Base-by-base conservation (phyloP, 1,139 yeast species). In the Yueomyces sp. region DNA sequence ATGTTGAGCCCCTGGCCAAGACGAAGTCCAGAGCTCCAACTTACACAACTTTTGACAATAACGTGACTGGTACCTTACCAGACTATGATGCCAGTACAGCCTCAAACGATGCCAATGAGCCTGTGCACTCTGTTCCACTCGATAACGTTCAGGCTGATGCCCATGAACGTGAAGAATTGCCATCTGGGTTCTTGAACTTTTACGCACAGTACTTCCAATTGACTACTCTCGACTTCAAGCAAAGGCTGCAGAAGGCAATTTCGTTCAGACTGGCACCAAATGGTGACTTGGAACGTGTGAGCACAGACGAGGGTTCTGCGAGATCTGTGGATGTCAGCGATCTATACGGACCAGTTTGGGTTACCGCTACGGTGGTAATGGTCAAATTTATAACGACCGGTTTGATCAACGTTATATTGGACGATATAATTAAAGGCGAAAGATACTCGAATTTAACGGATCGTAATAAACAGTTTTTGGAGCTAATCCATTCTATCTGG, bases 311-410 rank as follows among this genome's bases (percentile, higher is more conserved):
- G 26, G 35, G 31, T 34, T 3, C 28, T 11, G 39, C 31, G 5
- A 28, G 34, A 32, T 28, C 35, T 34, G 38, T 32, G 6, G 8
- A 32, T 1, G 40, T 40, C 4, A 45, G 47, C 12, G 63, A 58
- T 42, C 41, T 59, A 30, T 59, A 56, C 43, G 59, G 60, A 11
- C 50, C 62, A 2, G 48, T 54, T 4, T 59, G 63, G 63, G 48
- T 57, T 27, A 54, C 59, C 4, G 53, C 55, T 8, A 46, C 54
- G 3, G 54, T 51, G 27, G 48, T 53, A 5, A 43, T 54, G 44
- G 46, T 53, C 4, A 51, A 51, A 37, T 56, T 54, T 42, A 40
- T 53, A 4, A 47, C 50, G 6, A 49, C 46, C 19, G 49, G 54
- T 6, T 43, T 55, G n/a, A 45, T 49, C n/a, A 41, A 39, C 11